Base-by-base conservation (phyloP, 768 basidiomycete species). In the Cystofilobasidium ferigula region DNA sequence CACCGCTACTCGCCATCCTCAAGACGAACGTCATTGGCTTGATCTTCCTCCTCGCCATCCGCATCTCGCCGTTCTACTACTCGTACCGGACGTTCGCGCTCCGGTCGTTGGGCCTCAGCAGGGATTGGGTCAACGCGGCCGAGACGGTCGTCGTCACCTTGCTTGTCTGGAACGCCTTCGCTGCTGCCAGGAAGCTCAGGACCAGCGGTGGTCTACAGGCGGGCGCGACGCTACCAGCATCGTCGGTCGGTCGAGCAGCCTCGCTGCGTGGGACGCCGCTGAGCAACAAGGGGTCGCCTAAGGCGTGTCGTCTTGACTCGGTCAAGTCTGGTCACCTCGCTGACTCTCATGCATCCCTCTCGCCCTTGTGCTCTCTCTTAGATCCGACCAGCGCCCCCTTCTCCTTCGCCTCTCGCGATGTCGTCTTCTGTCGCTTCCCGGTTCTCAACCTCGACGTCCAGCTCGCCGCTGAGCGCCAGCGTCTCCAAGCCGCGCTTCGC, bases 1-100 rank as follows among this genome's bases (percentile, higher is more conserved):
- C 38, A 20, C 58, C 58, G 1, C 58, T 60, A 24, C 58, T 60
- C 43, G 24, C 38, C 3, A 40, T 40, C 14, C 58, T 60, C 38
- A 60, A 60, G 58, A 60, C 43, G n/a, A 60, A 60, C 26, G 43
- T 42, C 38, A 28, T 40, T 16, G 58, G 20, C 30, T 38, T 60
- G 5, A 14, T 60, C 40, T 26, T 43, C 20, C 58, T 60, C 30
- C 14, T 28, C 34, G 10, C 28, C 36, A 8, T 60, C 24, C 58
- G 58, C 16, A n/a, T 45, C 20, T 42, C 58, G 36, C 43, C 58
- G 18, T 60, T 60, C 36, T 60, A 60, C 58, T 26, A 8, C 20
- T n/a, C 38, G 13, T 60, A 45, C 38, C 38, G 58, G 3, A 10
- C 38, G 22, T 43, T 60, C 10, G 20, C 38, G 3, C 20, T 60